phyloP scores from a whole-genome alignment of 805 yeast genomes.

The Wickerhamiella galacta region DNA sequence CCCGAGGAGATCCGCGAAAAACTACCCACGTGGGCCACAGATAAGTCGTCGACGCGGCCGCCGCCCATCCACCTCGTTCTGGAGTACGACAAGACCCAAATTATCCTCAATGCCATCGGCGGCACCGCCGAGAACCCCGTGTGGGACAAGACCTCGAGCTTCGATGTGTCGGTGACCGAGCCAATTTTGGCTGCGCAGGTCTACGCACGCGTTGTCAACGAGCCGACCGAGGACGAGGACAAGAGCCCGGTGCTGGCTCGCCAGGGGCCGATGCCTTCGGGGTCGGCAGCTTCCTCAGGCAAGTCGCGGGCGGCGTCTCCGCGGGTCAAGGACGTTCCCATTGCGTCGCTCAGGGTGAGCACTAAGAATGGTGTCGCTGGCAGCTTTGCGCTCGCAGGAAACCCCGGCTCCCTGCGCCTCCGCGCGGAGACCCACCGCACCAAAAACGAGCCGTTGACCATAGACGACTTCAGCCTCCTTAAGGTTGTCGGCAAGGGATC shows the following conservation, averaged over 20 bases:
- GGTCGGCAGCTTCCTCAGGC: no score
- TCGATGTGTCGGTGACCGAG: constrained; percentile 57
- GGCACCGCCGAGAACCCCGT: constrained; percentile 65
- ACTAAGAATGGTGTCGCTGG: not conserved
- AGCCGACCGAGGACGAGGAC: constrained; percentile 18
- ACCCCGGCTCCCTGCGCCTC: constrained; percentile 11
- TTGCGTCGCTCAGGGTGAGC: constrained; percentile 30
- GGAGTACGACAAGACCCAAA: constrained; percentile 89
- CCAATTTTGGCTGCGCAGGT: constrained; percentile 59
- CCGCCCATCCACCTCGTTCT: constrained; percentile 71
- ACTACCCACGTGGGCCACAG: constrained; percentile 16
- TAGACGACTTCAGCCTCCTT: constrained; percentile 81
- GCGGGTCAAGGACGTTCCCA: constrained; percentile 39
- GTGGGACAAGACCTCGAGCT: constrained; percentile 80
- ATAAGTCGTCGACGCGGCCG: constrained; percentile 31
- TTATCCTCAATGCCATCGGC: constrained; percentile 69
- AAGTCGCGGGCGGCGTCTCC: no score
- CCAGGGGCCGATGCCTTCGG: not conserved
- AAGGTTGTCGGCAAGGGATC: constrained; percentile 97
- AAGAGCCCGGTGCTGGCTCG: constrained; percentile 6
- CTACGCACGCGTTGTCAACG: constrained; percentile 45
- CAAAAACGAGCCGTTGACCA: constrained; percentile 41
- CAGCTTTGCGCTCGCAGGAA: not conserved
- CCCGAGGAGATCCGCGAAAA: constrained; percentile 33
- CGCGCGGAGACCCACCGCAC: constrained; percentile 16